Evolutionary conservation across 2,329 filamentous ascomycete genomes (phyloP).

Genomic region (Fusarium sp.): DNA sequence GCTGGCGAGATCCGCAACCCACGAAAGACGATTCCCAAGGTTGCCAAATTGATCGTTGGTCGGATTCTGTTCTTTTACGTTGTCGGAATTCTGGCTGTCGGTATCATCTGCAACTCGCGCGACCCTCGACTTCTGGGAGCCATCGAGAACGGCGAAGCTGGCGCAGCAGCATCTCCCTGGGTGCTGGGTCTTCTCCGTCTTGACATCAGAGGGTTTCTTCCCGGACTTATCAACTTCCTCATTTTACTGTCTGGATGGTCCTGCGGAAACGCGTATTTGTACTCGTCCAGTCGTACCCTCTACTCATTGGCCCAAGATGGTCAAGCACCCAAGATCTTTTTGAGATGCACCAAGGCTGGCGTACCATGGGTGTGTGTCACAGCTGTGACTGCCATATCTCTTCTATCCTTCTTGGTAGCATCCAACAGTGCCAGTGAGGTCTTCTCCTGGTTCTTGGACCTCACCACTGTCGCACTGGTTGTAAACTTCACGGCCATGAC

Average conservation of each 20-base stretch:
- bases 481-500: not conserved
- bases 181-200: not conserved
- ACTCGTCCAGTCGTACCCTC: not conserved
- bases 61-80: not conserved
- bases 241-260: not conserved
- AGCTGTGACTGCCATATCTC: not conserved
- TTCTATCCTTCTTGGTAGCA: not conserved
- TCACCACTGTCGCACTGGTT: not conserved
- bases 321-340: not conserved
- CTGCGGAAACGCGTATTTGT: not conserved
- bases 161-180: not conserved
- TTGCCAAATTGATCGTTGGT: not conserved
- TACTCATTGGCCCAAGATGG: not conserved
- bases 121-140: not conserved
- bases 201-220: not conserved
- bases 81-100: not conserved
- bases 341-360: not conserved
- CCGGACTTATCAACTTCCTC: not conserved
- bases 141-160: not conserved
- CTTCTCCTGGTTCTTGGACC: not conserved
- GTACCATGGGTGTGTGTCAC: not conserved
- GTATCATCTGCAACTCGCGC: not conserved
- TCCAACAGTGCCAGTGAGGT: not conserved
- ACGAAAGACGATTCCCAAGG: not conserved
- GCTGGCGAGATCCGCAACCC: not conserved